Percentiles rank a stretch among this genome's conserved stretches.
These are phyloP conservation scores for Paspalum vaginatum DNA, from an alignment of 176 grass and related monocot species.

Conservation along the genomic window DNA sequence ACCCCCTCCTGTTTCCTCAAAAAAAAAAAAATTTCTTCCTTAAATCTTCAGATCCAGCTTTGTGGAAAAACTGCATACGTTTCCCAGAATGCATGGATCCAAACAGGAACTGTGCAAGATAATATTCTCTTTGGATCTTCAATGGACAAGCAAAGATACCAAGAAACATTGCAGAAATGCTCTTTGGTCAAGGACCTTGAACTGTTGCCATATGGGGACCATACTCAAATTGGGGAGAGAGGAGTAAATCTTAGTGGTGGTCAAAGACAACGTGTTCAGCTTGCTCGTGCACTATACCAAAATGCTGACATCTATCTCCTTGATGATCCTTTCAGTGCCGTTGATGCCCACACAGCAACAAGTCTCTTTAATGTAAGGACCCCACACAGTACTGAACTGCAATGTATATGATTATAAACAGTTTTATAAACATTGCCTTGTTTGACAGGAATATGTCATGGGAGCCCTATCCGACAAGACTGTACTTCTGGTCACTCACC, in stretches of 20 bases:
- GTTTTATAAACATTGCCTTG: neutral
- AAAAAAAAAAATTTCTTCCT: neutral
- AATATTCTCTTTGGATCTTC: slow-evolving; percentile 88
- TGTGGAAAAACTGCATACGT: slow-evolving; percentile 81
- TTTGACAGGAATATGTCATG: slow-evolving; percentile 84
- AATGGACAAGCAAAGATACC: slow-evolving; percentile 70
- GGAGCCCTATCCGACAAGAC: slow-evolving; percentile 73
- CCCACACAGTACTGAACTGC: neutral
- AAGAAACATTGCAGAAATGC: slow-evolving; percentile 68
- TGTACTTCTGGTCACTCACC: slow-evolving; percentile 82
- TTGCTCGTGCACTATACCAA: slow-evolving; percentile 87
- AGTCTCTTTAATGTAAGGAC: slow-evolving; percentile 77
- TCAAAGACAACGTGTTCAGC: slow-evolving; percentile 87
- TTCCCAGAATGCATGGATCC: slow-evolving; percentile 95
- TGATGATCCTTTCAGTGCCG: slow-evolving; percentile 95
- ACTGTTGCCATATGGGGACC: slow-evolving; percentile 72
- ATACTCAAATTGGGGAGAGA: slow-evolving; percentile 88
- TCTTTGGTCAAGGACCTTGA: slow-evolving; percentile 78
- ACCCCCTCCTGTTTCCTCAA: no score
- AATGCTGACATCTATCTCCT: slow-evolving; percentile 85
- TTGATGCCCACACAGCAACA: slow-evolving; percentile 84
- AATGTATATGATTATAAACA: neutral
- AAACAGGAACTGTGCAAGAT: slow-evolving; percentile 82
- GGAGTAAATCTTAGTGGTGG: slow-evolving; percentile 92
- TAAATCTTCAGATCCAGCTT: slow-evolving; percentile 71